Evolutionary conservation across 306 rosid genomes (phyloP), one percentile per base, ranked within the genome.

Genomic region (Herpetospermum pedunculosum): DNA sequence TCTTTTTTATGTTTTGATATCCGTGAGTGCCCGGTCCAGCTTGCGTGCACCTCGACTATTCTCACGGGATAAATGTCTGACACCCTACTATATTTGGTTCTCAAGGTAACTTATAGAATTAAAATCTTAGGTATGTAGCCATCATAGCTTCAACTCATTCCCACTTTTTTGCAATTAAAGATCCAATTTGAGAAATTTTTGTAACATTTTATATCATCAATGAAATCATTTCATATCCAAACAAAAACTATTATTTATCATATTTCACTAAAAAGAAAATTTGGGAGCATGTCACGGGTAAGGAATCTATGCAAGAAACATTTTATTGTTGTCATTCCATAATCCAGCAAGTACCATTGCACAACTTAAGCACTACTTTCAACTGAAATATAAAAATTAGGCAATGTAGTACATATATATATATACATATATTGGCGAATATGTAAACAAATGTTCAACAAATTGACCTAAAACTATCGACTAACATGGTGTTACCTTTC

Each of bases 401-500:
- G 5, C 32, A 25, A 21, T 9, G 60, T 11, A 54, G 60, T 15
- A 54, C 9, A 23, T 23, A 54, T 10, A 10, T 11, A 23, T 21
- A 52, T n/a, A n/a, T n/a, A n/a, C n/a, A n/a, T n/a, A n/a, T n/a
- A n/a, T n/a, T n/a, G 11, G 58, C 58, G 8, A 47, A 47, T 47
- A 47, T 47, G 13, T 21, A n/a, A 52, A 57, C 2, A 57, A 28
- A 57, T 13, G 64, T 25, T 28, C 38, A 1, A 25, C 38, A 58
- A 58, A 14, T 12, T 58, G 65, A 28, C 21, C 38, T 14, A 32
- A 58, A 59, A 16, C 40, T 7, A 25, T 25, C 72, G 12, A 67
- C 32, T 32, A 53, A 28, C 34, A 52, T n/a, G 64, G 48, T n/a
- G 52, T 77, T 84, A 94, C 99, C 99, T 89, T 82, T 94, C 97